Evolutionary conservation across 257 asterid species (phyloP), one percentile per base, ranked within the genome.

Genomic region (Solanum dulcamara): DNA sequence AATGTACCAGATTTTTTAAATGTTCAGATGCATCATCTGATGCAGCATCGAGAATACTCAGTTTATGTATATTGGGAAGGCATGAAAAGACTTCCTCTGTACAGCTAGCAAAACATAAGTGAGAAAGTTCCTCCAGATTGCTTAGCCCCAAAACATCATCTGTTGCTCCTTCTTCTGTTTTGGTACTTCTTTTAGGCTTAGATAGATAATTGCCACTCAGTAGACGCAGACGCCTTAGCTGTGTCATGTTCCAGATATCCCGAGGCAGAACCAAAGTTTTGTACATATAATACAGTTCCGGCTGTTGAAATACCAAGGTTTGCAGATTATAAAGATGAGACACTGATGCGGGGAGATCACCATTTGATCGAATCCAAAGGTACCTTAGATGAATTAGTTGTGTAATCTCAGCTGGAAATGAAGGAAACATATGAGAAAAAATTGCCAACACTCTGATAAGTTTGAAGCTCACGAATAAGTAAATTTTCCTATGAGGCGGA

Each of bases 381-480:
- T 81, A 88, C 89, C 88, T 68, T 80, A 89, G 50, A 71, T 88
- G 90, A 68, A 88, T 15, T 28, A 86, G 84, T 33, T 37, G 81
- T 6, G 85, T 37, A 35, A 88, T 83, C 85, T 74, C 85, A 67
- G 28, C 28, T 1, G 92, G 90, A 44, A 89, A 89, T 37, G 83
- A 66, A 50, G 75, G 71, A 70, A 77, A 79, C 60, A 53, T 38
- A 60, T 82, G 77, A n/a, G 75, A 60, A 46, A 86, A 32, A 9
- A 89, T 40, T 22, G 85, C 87, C 83, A 89, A 79, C 37, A 89
- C 87, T 86, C 89, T 89, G 11, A 88, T 74, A 87, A 86, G 85
- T 86, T 79, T 85, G 87, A 88, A 88, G 26, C 37, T 81, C 81
- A 55, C 37, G 72, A 72, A 33, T 20, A 82, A 38, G 42, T 77